Evolutionary conservation across 129 eudicot species (phyloP).

Genomic region (Gnaphalium uliginosum): DNA sequence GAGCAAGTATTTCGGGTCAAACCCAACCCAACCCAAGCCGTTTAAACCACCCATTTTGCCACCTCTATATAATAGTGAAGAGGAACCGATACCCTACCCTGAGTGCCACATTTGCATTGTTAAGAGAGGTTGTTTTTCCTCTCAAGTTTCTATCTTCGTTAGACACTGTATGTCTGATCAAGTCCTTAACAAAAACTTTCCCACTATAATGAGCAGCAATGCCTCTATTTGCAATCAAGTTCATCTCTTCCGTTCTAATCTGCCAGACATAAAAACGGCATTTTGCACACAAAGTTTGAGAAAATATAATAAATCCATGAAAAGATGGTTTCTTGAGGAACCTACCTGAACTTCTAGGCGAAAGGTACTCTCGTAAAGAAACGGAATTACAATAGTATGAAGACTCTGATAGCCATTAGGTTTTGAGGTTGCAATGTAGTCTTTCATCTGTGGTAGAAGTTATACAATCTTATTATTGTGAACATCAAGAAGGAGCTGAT

Average conservation of each 20-base stretch:
- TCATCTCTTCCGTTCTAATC: slow-evolving; percentile 98
- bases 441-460: slow-evolving; percentile 77
- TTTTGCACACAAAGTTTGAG: background rate
- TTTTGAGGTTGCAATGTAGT: slow-evolving; percentile 94
- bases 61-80: background rate
- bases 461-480: slow-evolving; percentile 1
- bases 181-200: slow-evolving; percentile 67
- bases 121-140: slow-evolving; percentile 60
- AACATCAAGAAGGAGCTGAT: slow-evolving; percentile 7
- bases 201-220: slow-evolving; percentile 96
- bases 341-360: slow-evolving; percentile 89
- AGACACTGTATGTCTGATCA: slow-evolving; percentile 57
- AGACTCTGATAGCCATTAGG: slow-evolving; percentile 97
- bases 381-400: slow-evolving; percentile 91
- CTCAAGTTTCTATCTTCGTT: slow-evolving; percentile 49
- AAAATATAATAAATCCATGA: background rate
- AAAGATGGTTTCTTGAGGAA: slow-evolving; percentile 5
- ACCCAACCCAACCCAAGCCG: background rate
- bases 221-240: slow-evolving; percentile 90
- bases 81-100: slow-evolving; percentile 52
- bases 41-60: background rate
- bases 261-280: slow-evolving; percentile 28
- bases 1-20: background rate
- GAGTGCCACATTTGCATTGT: slow-evolving; percentile 75
- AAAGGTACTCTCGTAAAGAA: slow-evolving; percentile 92